Base-by-base conservation (phyloP, 2,329 filamentous ascomycete genomes). In the Aureobasidium sp. region DNA sequence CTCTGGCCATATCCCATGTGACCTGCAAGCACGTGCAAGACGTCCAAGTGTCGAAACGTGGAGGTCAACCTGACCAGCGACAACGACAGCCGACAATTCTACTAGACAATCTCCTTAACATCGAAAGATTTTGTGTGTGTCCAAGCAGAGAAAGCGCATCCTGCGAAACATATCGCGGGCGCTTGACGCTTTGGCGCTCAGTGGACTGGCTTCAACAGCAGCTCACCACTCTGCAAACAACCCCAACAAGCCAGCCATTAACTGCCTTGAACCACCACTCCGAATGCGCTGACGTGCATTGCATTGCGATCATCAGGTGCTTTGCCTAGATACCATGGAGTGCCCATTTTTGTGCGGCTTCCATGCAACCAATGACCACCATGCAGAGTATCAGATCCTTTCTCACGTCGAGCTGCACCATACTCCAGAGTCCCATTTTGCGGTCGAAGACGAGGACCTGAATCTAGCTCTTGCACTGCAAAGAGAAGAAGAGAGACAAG, bases 351-450 rank as follows among this genome's bases (percentile, higher is more conserved):
- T 49, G n/a, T 74, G 72, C 61, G 65, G 65, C 36, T 68, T 67
- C 27, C 59, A 62, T 27, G 66, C 63, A 41, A 9, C 59, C n/a
- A 48, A 37, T 49, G 59, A 42, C 15, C 5, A 34, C 11, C 52
- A 63, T 34, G 67, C 67, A 50, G 61, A 66, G 21, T 69, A 71
- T 48, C 60, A 59, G 8, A 67, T 72, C 8, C 63, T 69, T 39
- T 65, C 69, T 1, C 72, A 74, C 50, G 69, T 73, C 49, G 72
- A 74, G 59, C 65, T 71, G 47, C 54, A 65, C 13, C 72, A 74
- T 54, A 68, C 68, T 15, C 49, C 41, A 37, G 64, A 67, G 59
- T 70, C 70, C 11, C 66, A 69, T 3, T 71, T 65, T 7, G 49
- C 66, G 15, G 16, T 37, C 13, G 30, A 45, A 54, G 61, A 61